These are phyloP conservation scores for Tetracladium maxilliforme DNA, from an alignment of 2,329 filamentous ascomycete genomes.

Conservation along the genomic window DNA sequence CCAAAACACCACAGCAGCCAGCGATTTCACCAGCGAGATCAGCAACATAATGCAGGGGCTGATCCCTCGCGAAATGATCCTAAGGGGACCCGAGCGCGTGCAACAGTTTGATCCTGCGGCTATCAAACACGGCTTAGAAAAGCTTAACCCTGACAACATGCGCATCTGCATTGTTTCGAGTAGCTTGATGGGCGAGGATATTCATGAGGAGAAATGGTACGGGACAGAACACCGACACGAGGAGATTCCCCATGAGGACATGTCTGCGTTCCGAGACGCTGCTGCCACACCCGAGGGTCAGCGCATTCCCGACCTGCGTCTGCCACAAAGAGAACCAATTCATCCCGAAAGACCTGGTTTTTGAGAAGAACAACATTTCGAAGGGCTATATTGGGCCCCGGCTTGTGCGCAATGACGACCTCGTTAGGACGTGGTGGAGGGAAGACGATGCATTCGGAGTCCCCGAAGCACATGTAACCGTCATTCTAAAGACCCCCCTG, in stretches of 20 bases:
- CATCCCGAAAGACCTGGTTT: conserved; percentile 81
- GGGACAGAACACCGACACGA: conserved; percentile 85
- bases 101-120: conserved; percentile 66
- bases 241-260: conserved; percentile 61
- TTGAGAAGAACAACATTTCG: conserved; percentile 84
- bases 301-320: conserved; percentile 58
- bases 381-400: conserved; percentile 61
- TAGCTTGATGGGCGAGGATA: conserved; percentile 70
- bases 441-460: conserved; percentile 99
- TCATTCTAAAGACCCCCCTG: conserved; percentile 67
- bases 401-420: conserved; percentile 71
- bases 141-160: conserved; percentile 78
- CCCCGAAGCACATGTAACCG: conserved; percentile 76
- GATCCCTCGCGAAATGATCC: conserved; percentile 70
- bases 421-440: conserved; percentile 85
- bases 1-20: conserved; percentile 77
- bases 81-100: conserved; percentile 66
- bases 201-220: conserved; percentile 91
- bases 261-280: conserved; percentile 55
- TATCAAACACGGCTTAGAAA: conserved; percentile 61
- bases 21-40: conserved; percentile 73
- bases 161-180: conserved; percentile 71
- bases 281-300: conserved; percentile 38
- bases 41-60: conserved; percentile 86
- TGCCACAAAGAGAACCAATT: conserved; percentile 92